phyloP scores from a whole-genome alignment of 2,329 filamentous ascomycete genomes.

The Ophiocordyceps sinensis region DNA sequence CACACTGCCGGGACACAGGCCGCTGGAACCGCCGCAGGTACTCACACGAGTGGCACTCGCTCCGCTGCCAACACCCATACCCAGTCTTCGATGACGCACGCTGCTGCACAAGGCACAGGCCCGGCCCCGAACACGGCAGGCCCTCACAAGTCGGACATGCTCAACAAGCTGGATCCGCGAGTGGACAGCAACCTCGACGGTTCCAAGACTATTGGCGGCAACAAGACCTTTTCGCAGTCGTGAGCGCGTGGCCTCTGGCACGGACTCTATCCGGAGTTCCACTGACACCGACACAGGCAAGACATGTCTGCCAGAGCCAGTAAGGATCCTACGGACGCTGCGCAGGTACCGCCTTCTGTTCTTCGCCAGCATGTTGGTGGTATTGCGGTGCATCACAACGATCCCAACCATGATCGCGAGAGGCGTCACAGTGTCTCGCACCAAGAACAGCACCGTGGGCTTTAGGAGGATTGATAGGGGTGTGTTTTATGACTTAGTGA shows the following conservation, averaged over 20 bases:
- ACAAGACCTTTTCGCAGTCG: constrained; percentile 30
- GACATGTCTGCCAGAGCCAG: not conserved
- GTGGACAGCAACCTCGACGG: constrained; percentile 42
- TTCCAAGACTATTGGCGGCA: constrained; percentile 36
- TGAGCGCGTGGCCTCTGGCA: constrained; percentile 15
- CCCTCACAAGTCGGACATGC: constrained; percentile 33
- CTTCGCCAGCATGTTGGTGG: constrained; percentile 31
- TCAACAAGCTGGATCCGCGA: constrained; percentile 41
- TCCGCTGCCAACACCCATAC: constrained; percentile 1
- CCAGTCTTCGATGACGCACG: too few relatives aligned
- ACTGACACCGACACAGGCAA: constrained; percentile 8
- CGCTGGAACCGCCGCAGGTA: constrained; percentile 6
- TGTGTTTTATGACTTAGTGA: not conserved
- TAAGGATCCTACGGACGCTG: constrained; percentile 36
- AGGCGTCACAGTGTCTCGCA: constrained; percentile 31
- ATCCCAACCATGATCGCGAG: constrained; percentile 26
- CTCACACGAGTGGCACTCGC: not conserved
- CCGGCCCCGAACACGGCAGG: constrained; percentile 20
- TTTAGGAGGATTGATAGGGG: constrained; percentile 23
- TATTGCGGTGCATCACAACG: constrained; percentile 29
- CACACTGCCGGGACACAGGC: constrained; percentile 15
- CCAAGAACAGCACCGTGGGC: constrained; percentile 32
- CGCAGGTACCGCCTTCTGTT: constrained; percentile 42
- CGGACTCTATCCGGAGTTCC: too few relatives aligned
- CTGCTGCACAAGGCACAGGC: constrained; percentile 4